Evolutionary conservation across 2,329 filamentous ascomycete genomes (phyloP).

Genomic region (Blastomyces percursus): DNA sequence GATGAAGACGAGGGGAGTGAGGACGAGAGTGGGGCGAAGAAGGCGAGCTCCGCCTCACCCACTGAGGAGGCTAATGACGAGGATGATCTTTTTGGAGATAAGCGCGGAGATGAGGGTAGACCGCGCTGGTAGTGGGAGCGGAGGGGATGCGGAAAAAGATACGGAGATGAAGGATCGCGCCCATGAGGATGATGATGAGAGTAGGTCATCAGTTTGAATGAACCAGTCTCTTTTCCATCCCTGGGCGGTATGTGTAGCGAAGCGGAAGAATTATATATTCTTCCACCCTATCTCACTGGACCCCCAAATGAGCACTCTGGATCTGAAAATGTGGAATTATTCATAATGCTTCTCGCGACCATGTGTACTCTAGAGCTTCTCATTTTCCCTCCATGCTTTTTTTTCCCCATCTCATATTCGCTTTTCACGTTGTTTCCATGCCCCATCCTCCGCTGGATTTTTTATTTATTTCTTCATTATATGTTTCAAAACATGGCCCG

Average conservation of each 20-base stretch:
- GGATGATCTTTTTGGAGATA: constrained; percentile 30
- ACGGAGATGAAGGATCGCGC: constrained; percentile 29
- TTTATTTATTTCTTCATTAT: background rate
- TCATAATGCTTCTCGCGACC: background rate
- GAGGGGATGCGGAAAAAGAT: constrained; percentile 16
- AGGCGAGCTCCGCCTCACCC: constrained; percentile 14
- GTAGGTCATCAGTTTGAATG: background rate
- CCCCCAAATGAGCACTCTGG: background rate
- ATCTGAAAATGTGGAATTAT: background rate
- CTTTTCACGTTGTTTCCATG: too few relatives aligned
- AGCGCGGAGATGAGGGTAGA: constrained; percentile 19
- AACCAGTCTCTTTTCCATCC: background rate
- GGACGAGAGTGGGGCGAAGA: constrained; percentile 30
- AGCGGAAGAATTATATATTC: background rate
- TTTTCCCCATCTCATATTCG: background rate
- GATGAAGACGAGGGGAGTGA: constrained; percentile 40
- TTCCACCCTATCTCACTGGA: background rate
- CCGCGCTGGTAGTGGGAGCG: background rate
- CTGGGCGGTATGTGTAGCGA: background rate
- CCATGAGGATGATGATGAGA: constrained; percentile 13
- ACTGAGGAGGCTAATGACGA: constrained; percentile 20
- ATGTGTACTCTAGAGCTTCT: background rate
- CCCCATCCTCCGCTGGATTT: background rate
- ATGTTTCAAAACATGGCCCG: background rate
- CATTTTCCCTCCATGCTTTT: background rate